Evolutionary conservation across 768 basidiomycete genomes (phyloP).

Genomic region (Hypholoma fasciculare): DNA sequence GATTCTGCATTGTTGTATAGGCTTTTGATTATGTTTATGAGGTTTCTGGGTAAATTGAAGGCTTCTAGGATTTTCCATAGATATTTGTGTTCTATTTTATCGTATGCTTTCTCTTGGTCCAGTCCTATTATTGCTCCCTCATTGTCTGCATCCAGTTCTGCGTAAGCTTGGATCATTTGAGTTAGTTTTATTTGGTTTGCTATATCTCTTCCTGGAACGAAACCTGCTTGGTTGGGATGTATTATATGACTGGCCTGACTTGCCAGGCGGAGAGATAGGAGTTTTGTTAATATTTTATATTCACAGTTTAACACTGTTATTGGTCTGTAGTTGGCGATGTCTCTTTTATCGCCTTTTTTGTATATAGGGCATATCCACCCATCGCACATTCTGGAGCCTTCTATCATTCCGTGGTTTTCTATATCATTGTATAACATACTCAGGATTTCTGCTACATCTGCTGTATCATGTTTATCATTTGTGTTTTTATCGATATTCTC

Average conservation of each 20-base stretch:
- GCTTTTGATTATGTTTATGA: constrained; percentile 24
- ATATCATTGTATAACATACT: constrained; percentile 26
- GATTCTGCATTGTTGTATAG: constrained; percentile 33
- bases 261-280: constrained; percentile 16
- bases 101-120: constrained; percentile 26
- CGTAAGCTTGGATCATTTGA: constrained; percentile 21
- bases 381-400: no score
- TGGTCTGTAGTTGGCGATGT: no score
- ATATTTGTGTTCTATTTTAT: constrained; percentile 33
- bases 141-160: constrained; percentile 22
- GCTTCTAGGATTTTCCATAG: constrained; percentile 22
- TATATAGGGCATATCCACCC: no score
- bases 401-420: constrained; percentile 22
- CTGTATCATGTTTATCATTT: constrained; percentile 9
- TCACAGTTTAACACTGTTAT: no score
- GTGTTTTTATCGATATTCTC: background rate
- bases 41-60: constrained; percentile 21
- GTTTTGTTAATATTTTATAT: constrained; percentile 31
- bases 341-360: no score
- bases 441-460: constrained; percentile 9
- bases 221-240: constrained; percentile 31
- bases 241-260: constrained; percentile 15
- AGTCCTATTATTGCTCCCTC: constrained; percentile 25
- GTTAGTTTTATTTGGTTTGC: constrained; percentile 30
- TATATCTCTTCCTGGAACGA: constrained; percentile 26